These are phyloP conservation scores for Epichloe sylvatica DNA, from an alignment of 2,329 filamentous ascomycete genomes.

Conservation along the genomic window DNA sequence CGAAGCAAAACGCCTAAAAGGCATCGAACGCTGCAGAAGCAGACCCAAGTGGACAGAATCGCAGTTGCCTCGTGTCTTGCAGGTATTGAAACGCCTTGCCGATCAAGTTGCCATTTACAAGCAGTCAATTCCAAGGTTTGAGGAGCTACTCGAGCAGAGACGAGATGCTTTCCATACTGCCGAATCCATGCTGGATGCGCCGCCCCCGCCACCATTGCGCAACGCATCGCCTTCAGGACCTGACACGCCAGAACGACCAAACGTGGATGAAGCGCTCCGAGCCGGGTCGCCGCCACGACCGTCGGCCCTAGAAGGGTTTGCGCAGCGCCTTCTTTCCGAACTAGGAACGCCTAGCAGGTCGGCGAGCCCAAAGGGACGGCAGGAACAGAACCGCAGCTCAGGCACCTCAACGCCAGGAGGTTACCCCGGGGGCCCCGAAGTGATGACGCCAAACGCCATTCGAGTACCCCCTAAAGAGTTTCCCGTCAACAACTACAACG, in stretches of 20 bases:
- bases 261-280: constrained; percentile 29
- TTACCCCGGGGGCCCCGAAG: constrained; percentile 8
- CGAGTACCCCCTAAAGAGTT: constrained; percentile 31
- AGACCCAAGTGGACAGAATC: constrained; percentile 38
- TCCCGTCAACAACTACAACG: constrained; percentile 23
- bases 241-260: constrained; percentile 28
- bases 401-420: constrained; percentile 18
- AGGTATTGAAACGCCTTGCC: constrained; percentile 44
- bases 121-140: constrained; percentile 53
- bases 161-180: constrained; percentile 51
- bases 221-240: constrained; percentile 18
- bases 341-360: constrained; percentile 39
- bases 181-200: constrained; percentile 30
- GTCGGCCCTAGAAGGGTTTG: constrained; percentile 45
- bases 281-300: constrained; percentile 38
- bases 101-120: constrained; percentile 50
- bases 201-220: constrained; percentile 11
- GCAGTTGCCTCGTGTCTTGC: constrained; percentile 39
- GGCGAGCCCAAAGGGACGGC: constrained; percentile 35
- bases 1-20: constrained; percentile 26
- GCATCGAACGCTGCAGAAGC: constrained; percentile 37
- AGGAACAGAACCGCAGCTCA: constrained; percentile 25
- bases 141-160: constrained; percentile 53
- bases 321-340: constrained; percentile 48
- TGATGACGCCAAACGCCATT: constrained; percentile 17